phyloP scores from a whole-genome alignment of 768 basidiomycete genomes.

The Glaciozyma antarctica region DNA sequence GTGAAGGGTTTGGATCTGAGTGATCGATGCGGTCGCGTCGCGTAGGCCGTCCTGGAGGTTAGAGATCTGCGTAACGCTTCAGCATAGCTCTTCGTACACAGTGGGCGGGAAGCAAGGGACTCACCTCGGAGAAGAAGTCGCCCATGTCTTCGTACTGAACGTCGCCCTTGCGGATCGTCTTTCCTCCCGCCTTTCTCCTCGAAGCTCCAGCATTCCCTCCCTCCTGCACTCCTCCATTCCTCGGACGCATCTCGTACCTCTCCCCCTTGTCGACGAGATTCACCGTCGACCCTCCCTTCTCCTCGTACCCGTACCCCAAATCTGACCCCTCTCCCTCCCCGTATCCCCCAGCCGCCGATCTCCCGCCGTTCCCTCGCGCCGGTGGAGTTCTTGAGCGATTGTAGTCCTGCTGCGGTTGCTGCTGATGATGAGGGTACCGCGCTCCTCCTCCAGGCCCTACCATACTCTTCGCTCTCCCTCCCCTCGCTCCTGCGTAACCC shows the following conservation, averaged over 20 bases:
- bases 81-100: too few species aligned
- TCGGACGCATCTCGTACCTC: neutral
- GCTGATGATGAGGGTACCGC: too few species aligned
- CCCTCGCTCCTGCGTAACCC: neutral
- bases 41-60: conserved; percentile 11
- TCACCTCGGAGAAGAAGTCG: conserved; percentile 22
- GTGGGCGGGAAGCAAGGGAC: neutral
- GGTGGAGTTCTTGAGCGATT: neutral
- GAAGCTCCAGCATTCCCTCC: neutral
- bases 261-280: conserved; percentile 14
- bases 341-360: neutral
- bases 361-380: neutral
- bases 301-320: neutral
- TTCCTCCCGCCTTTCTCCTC: neutral
- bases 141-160: conserved; percentile 21
- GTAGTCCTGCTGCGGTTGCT: neutral
- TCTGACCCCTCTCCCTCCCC: neutral
- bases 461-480: too few species aligned
- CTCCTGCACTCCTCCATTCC: neutral
- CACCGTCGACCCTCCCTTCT: conserved; percentile 12
- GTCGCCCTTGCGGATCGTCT: conserved; percentile 6
- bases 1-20: conserved; percentile 32
- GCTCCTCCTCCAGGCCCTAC: too few species aligned
- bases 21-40: conserved; percentile 17
- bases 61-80: conserved; percentile 11